Percentiles rank a stretch among this genome's conserved stretches.
Evolutionary conservation across 2,329 filamentous ascomycete species (phyloP).

Genomic region (Diaporthe sp.): DNA sequence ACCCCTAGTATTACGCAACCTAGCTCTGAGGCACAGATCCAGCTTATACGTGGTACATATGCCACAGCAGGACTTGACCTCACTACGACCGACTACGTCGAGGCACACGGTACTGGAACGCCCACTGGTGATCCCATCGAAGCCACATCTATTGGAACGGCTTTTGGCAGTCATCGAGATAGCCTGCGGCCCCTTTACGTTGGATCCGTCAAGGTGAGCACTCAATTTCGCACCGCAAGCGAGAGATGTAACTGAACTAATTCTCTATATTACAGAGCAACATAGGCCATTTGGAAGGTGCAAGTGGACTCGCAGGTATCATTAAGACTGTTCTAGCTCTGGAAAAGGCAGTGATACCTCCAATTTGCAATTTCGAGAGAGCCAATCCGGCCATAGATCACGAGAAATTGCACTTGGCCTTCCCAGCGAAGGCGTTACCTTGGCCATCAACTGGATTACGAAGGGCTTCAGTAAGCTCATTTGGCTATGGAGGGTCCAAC

Average conservation of each 20-base stretch:
- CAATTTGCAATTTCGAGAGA: slow-evolving; percentile 62
- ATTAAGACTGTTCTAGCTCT: slow-evolving; percentile 66
- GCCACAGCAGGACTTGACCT: slow-evolving; percentile 43
- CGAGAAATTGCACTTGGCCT: background rate
- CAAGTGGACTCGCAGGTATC: slow-evolving; percentile 61
- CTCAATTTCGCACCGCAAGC: background rate
- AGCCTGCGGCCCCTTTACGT: slow-evolving; percentile 46
- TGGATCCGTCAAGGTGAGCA: slow-evolving; percentile 49
- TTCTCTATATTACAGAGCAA: slow-evolving; percentile 44
- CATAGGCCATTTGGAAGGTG: slow-evolving; percentile 64
- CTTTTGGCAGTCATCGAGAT: slow-evolving; percentile 47
- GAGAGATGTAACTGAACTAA: background rate
- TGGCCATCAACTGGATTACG: slow-evolving; percentile 14
- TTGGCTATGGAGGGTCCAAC: slow-evolving; percentile 25
- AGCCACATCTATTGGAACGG: slow-evolving; percentile 52
- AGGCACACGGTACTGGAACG: slow-evolving; percentile 16
- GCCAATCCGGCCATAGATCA: slow-evolving; percentile 52
- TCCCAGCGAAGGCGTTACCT: background rate
- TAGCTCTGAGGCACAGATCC: slow-evolving; percentile 49
- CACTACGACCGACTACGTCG: background rate
- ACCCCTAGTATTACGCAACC: slow-evolving; percentile 56
- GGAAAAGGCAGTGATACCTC: slow-evolving; percentile 62
- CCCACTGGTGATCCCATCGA: slow-evolving; percentile 60
- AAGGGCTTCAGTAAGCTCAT: slow-evolving; percentile 27
- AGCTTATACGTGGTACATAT: slow-evolving; percentile 50